Percentiles rank a stretch among this genome's conserved stretches.
phyloP scores from a whole-genome alignment of 441 rosid species.

The Gossypium davidsonii region DNA sequence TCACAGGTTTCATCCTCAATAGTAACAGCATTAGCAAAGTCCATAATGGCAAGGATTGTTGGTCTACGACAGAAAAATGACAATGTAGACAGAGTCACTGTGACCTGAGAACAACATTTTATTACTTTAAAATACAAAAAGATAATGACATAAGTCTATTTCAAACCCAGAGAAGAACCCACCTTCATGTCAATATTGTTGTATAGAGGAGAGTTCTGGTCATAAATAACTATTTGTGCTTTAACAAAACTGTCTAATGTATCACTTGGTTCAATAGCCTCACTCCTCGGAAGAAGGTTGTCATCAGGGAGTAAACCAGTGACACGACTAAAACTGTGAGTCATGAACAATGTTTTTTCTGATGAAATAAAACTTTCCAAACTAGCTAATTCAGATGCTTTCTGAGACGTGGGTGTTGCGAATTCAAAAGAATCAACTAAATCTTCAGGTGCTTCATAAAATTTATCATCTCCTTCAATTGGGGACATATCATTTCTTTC shows the following conservation, averaged over 20 bases:
- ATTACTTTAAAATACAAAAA: neutral
- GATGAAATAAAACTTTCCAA: conserved; percentile 22
- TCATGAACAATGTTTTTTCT: conserved; percentile 38
- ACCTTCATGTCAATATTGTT: conserved; percentile 76
- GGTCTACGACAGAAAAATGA: conserved; percentile 94
- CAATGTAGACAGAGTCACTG: conserved; percentile 73
- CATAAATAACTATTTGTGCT: conserved; percentile 80
- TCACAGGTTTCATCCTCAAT: conserved; percentile 53
- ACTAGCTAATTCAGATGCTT: conserved; percentile 20
- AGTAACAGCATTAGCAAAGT: conserved; percentile 73
- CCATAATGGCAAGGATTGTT: conserved; percentile 88
- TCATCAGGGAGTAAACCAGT: conserved; percentile 73
- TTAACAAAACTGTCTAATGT: conserved; percentile 86
- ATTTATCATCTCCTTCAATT: conserved; percentile 82
- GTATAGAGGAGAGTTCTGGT: conserved; percentile 67
- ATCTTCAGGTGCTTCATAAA: conserved; percentile 87
- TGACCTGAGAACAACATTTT: conserved; percentile 46
- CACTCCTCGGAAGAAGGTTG: conserved; percentile 29
- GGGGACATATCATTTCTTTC: conserved; percentile 15
- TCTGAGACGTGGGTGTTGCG: conserved; percentile 21
- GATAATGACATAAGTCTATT: neutral
- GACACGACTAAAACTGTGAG: conserved; percentile 68
- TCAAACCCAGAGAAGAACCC: conserved; percentile 19
- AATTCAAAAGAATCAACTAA: conserved; percentile 55
- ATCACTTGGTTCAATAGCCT: conserved; percentile 36